phyloP scores from a whole-genome alignment of 1,284 basidiomycete species.

The Fomitopsis palustris region DNA sequence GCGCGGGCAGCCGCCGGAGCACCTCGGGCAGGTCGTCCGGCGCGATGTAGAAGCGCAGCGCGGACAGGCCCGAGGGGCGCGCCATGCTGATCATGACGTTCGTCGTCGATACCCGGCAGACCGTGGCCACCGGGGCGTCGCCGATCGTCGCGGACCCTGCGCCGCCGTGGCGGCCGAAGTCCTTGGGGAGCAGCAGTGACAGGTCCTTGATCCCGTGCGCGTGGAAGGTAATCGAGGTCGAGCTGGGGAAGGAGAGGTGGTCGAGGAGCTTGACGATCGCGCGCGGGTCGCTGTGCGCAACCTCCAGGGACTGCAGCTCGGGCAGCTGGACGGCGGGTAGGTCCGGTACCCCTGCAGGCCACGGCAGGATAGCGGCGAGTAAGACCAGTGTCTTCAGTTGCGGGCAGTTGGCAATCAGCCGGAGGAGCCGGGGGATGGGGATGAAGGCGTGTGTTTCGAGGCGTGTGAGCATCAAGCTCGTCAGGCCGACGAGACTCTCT shows the following conservation, averaged over 20 bases:
- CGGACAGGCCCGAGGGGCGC: not conserved
- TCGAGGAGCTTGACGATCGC: not conserved
- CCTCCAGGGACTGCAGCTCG: not conserved
- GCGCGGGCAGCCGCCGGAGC: not conserved
- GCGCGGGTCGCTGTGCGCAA: not conserved
- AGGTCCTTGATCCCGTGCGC: not conserved
- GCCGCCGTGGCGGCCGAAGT: not conserved
- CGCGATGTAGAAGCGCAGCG: not conserved
- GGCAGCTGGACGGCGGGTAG: not conserved
- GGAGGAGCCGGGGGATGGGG: not conserved
- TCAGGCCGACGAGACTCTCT: not conserved
- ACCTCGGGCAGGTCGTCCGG: conserved; percentile 3
- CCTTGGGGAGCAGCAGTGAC: not conserved
- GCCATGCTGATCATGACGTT: not conserved
- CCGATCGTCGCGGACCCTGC: not conserved
- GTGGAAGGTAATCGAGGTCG: conserved; percentile 3
- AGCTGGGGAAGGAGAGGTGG: conserved; percentile 1
- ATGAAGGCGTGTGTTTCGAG: not conserved
- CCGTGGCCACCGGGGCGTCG: not conserved
- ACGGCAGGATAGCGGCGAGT: not conserved
- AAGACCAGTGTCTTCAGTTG: not conserved
- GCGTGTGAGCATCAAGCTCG: not conserved
- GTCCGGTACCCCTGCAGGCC: not conserved
- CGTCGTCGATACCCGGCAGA: not conserved
- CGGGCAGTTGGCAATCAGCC: not conserved